A percentile compares a stretch with the other conserved stretches of the same genome.
phyloP scores from a whole-genome alignment of 1,284 basidiomycete species.

The Trichosporon sp. region DNA sequence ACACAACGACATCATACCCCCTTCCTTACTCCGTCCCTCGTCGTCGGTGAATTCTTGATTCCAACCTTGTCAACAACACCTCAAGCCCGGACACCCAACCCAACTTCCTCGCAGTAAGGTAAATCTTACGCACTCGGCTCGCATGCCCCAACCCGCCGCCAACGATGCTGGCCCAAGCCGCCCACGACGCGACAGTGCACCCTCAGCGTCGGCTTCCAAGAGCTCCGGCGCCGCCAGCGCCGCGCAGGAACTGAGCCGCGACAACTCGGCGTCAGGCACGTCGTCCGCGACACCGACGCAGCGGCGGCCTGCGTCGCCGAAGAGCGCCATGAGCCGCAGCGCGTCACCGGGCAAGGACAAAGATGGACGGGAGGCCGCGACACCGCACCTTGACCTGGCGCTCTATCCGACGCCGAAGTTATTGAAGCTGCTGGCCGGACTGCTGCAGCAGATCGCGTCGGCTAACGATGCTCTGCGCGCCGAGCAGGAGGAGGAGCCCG shows the following conservation, averaged over 20 bases:
- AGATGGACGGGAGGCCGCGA: constrained; percentile 16
- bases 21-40: not conserved
- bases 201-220: not conserved
- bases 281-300: constrained; percentile 1
- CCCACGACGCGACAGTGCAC: constrained; percentile 22
- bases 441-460: constrained; percentile 87
- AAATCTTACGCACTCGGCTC: constrained; percentile 1
- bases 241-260: not conserved
- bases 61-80: not conserved
- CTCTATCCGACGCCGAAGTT: constrained; percentile 66
- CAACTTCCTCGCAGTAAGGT: not conserved
- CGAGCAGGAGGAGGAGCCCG: constrained; percentile 45
- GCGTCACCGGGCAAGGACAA: constrained; percentile 19
- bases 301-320: constrained; percentile 37
- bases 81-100: not conserved
- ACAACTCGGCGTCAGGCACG: not conserved
- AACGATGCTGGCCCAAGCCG: constrained; percentile 31
- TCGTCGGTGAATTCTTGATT: not conserved
- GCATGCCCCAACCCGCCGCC: constrained; percentile 11
- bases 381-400: constrained; percentile 61
- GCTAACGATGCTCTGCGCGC: constrained; percentile 72
- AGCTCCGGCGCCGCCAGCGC: not conserved
- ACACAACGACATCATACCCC: constrained; percentile 4
- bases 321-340: constrained; percentile 28
- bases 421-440: constrained; percentile 80